These are phyloP conservation scores for Penicillium antarcticum DNA, from an alignment of 495 filamentous ascomycete species.

Conservation along the genomic window DNA sequence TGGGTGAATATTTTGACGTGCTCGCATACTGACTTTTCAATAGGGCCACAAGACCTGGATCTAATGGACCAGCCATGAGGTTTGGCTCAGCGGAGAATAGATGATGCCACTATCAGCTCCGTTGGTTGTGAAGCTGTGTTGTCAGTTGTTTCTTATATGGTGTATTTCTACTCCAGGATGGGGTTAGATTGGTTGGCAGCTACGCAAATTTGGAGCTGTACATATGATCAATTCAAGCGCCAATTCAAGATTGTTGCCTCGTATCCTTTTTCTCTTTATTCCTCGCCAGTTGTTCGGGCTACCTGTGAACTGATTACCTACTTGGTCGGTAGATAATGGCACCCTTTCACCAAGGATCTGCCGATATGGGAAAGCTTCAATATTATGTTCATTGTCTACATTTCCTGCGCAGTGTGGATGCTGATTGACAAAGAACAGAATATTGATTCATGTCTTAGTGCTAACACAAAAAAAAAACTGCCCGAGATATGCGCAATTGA, in stretches of 20 bases:
- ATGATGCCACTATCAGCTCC: slow-evolving; percentile 14
- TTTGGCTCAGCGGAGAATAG: slow-evolving; percentile 72
- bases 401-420: too few relatives aligned
- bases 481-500: too few relatives aligned
- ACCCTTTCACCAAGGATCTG: too few relatives aligned
- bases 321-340: too few relatives aligned
- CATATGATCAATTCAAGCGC: slow-evolving; percentile 40
- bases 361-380: too few relatives aligned
- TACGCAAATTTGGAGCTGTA: slow-evolving; percentile 41
- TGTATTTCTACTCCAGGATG: slow-evolving; percentile 42
- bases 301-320: too few relatives aligned
- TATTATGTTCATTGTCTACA: too few relatives aligned
- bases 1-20: not conserved
- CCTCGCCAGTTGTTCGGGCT: too few relatives aligned
- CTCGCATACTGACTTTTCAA: slow-evolving; percentile 24
- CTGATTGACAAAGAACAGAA: too few relatives aligned
- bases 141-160: slow-evolving; percentile 20
- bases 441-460: too few relatives aligned
- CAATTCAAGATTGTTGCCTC: slow-evolving; percentile 32
- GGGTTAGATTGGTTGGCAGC: slow-evolving; percentile 26
- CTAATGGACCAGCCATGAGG: slow-evolving; percentile 65
- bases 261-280: not conserved
- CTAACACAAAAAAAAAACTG: too few relatives aligned
- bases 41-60: slow-evolving; percentile 81
- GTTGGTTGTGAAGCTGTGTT: slow-evolving; percentile 7